A percentile compares a stretch with the other conserved stretches of the same genome.
These are phyloP conservation scores for Delitschia confertaspora DNA, from an alignment of 495 filamentous ascomycete species.

Conservation along the genomic window DNA sequence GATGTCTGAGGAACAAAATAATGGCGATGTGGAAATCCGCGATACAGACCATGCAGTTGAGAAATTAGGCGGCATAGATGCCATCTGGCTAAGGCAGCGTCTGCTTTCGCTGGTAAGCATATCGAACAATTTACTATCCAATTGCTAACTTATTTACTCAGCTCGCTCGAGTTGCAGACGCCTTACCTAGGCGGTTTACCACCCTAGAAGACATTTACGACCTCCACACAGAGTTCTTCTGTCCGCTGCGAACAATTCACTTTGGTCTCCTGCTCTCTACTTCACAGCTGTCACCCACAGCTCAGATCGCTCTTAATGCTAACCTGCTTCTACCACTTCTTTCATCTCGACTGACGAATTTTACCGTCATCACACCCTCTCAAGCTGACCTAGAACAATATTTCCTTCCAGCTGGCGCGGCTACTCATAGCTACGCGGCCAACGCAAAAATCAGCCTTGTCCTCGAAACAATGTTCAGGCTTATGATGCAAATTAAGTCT, in stretches of 20 bases:
- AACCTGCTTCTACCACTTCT: slow-evolving; percentile 55
- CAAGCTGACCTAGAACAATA: slow-evolving; percentile 47
- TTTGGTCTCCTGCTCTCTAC: slow-evolving; percentile 63
- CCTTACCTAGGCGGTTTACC: slow-evolving; percentile 29
- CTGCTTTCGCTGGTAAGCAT: slow-evolving; percentile 35
- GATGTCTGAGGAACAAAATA: neutral
- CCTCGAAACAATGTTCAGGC: slow-evolving; percentile 56
- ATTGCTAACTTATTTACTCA: slow-evolving; percentile 30
- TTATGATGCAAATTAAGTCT: slow-evolving; percentile 27
- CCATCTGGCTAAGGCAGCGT: slow-evolving; percentile 36
- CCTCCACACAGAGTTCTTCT: slow-evolving; percentile 54
- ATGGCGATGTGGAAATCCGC: neutral
- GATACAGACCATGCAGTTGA: slow-evolving; percentile 8
- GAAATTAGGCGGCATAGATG: slow-evolving; percentile 37
- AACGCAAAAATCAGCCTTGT: slow-evolving; percentile 75
- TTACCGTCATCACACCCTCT: slow-evolving; percentile 37
- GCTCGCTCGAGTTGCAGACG: slow-evolving; percentile 43
- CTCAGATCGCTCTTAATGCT: slow-evolving; percentile 55
- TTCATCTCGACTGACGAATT: slow-evolving; percentile 45
- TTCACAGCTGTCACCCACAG: slow-evolving; percentile 38
- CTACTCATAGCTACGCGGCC: slow-evolving; percentile 50
- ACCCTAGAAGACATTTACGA: slow-evolving; percentile 54
- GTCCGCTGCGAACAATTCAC: slow-evolving; percentile 55
- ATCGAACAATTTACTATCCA: slow-evolving; percentile 52
- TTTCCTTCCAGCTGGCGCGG: slow-evolving; percentile 66